Base-by-base conservation (phyloP, 129 eudicot genomes). In the Saussurea involucrata region DNA sequence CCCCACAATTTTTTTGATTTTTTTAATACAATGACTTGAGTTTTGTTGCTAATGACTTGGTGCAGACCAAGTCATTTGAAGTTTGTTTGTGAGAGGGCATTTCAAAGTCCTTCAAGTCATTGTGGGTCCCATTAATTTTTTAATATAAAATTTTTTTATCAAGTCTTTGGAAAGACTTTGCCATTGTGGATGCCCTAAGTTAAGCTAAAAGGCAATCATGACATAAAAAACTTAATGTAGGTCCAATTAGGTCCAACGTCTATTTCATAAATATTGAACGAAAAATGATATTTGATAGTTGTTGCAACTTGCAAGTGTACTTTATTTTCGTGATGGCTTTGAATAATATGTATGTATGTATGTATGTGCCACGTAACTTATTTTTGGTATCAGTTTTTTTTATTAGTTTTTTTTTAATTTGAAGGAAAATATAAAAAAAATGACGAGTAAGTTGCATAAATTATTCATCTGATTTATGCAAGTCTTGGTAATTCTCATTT, bases 121-220 rank as follows among this genome's bases (percentile, higher is more conserved):
- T n/a, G n/a, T n/a, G n/a, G n/a, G n/a, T n/a, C n/a, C n/a, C n/a
- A n/a, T n/a, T n/a, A n/a, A n/a, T n/a, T n/a, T n/a, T n/a, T n/a
- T n/a, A n/a, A n/a, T n/a, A n/a, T n/a, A n/a, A n/a, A n/a, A n/a
- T n/a, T n/a, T n/a, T n/a, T n/a, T n/a, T n/a, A n/a, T n/a, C n/a
- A n/a, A n/a, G n/a, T n/a, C n/a, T n/a, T n/a, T n/a, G n/a, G n/a
- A n/a, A n/a, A n/a, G n/a, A n/a, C n/a, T n/a, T n/a, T n/a, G n/a
- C n/a, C n/a, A n/a, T n/a, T n/a, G n/a, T n/a, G n/a, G n/a, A n/a
- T n/a, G n/a, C n/a, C n/a, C n/a, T n/a, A n/a, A 8, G 13, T 63
- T 6, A 75, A 63, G 69, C 53, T 71, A 25, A 63, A 36, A 55
- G 78, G 25, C 61, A 37, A 61, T 63, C n/a, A 75, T 75, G 40